phyloP scores from a whole-genome alignment of 495 filamentous ascomycete species.

The Lophiostoma macrostomum region DNA sequence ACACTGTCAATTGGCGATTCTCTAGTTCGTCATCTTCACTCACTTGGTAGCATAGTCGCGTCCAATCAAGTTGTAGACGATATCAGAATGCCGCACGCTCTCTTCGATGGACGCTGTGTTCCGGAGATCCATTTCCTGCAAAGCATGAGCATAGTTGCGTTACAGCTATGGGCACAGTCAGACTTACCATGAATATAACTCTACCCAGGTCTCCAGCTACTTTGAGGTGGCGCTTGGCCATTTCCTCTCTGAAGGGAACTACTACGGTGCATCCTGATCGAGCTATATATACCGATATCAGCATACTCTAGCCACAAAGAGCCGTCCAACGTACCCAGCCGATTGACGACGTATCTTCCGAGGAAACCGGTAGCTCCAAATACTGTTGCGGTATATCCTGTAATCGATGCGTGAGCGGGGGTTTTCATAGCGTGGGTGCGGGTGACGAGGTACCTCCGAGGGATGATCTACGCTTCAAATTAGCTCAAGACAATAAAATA shows the following conservation, averaged over 20 bases:
- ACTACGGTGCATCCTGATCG: slow-evolving; percentile 89
- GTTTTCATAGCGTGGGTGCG: slow-evolving; percentile 28
- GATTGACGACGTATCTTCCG: slow-evolving; percentile 95
- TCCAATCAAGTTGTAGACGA: slow-evolving; percentile 94
- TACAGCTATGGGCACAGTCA: not conserved
- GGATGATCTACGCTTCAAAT: slow-evolving; percentile 58
- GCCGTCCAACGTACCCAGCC: slow-evolving; percentile 65
- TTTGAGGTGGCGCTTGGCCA: slow-evolving; percentile 95
- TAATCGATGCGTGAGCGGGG: slow-evolving; percentile 13
- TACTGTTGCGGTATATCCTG: slow-evolving; percentile 92
- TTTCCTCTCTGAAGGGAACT: slow-evolving; percentile 92
- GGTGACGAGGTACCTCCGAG: slow-evolving; percentile 64
- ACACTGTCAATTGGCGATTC: slow-evolving; percentile 25
- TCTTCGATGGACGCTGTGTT: slow-evolving; percentile 97
- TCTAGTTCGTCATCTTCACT: slow-evolving; percentile 34
- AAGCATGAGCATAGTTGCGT: not conserved
- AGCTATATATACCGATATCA: slow-evolving; percentile 51
- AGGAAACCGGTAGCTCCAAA: slow-evolving; percentile 97
- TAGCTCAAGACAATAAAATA: not conserved
- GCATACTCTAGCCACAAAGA: not conserved
- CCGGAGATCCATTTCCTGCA: slow-evolving; percentile 85
- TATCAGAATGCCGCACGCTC: slow-evolving; percentile 91
- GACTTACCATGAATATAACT: slow-evolving; percentile 73
- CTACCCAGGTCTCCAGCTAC: slow-evolving; percentile 88
- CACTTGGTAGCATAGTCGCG: slow-evolving; percentile 95